Evolutionary conservation across 257 asterid genomes (phyloP).

Genomic region (Mentha longifolia): DNA sequence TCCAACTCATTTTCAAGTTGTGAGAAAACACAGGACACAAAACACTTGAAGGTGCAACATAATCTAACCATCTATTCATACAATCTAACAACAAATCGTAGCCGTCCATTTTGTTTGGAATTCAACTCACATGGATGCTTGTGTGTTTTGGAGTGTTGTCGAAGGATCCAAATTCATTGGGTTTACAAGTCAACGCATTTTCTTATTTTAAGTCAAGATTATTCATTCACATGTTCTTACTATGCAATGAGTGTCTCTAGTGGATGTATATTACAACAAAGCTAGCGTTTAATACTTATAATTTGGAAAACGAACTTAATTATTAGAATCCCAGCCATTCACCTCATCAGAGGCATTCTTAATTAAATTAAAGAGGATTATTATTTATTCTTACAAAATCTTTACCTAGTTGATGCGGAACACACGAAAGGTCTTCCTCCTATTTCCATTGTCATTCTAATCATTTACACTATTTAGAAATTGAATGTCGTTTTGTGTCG

Average conservation of each 20-base stretch:
- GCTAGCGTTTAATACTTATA: too few species aligned
- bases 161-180: constrained; percentile 44
- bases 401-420: too few species aligned
- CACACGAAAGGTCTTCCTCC: too few species aligned
- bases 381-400: too few species aligned
- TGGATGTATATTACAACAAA: background rate
- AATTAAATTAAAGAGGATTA: too few species aligned
- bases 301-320: too few species aligned
- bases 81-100: constrained; percentile 15
- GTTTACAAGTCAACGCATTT: constrained; percentile 56
- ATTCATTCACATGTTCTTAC: background rate
- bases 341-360: too few species aligned
- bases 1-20: constrained; percentile 22
- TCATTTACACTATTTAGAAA: too few species aligned
- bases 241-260: background rate
- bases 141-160: constrained; percentile 66
- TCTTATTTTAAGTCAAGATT: constrained; percentile 15
- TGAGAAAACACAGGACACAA: background rate
- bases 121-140: constrained; percentile 64
- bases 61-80: background rate
- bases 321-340: too few species aligned
- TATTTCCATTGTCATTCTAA: too few species aligned
- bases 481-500: too few species aligned
- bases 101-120: constrained; percentile 32
- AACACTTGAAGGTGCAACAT: constrained; percentile 13